Evolutionary conservation across 2,329 filamentous ascomycete genomes (phyloP), one percentile per base, ranked within the genome.

Genomic region (Lachnellula hyalina): DNA sequence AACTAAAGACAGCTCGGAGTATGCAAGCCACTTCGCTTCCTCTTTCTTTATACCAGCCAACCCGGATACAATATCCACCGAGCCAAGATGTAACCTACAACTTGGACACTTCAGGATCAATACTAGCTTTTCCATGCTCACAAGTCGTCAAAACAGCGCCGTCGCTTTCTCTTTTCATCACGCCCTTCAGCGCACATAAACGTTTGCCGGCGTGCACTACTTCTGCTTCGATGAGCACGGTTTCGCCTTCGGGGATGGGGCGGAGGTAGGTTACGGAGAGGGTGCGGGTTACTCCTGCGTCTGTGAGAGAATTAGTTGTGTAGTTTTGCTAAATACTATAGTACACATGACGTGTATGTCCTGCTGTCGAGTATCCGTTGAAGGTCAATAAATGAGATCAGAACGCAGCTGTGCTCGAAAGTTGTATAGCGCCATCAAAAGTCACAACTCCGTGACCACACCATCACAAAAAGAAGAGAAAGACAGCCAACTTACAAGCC

Each of bases 251-350:
- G 58, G 83, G 78, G 5, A 86, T 65, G 1, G 86, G 86, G 1
- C 84, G 77, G 56, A 90, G 70, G 68, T 87, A 90, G 0, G 83
- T 87, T 42, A 86, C 77, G 63, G 79, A 83, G 52, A 90, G 74
- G 25, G 81, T 84, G 55, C 86, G 78, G 65, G 76, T 83, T 25
- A 90, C 85, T 38, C 86, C 86, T 23, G 84, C 75, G 40, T 72
- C 28, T 32, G 28, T 32, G 12, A 32, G 9, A 32, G 28, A 32
- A 1, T 32, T 32, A 32, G 28, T 32, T 32, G 9, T 32, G 28
- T 12, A 32, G 28, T 32, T 32, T 32, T 32, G 28, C 11, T 9
- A 32, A 32, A 3, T 32, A 11, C 28, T 32, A 32, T 9, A 32
- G 28, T 12, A 32, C 9, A 32, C 7, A 9, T 9, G 6, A 9